Percentiles rank a stretch among this genome's conserved stretches.
Evolutionary conservation across 257 asterid species (phyloP).

Genomic region (Nemophila menziesii): DNA sequence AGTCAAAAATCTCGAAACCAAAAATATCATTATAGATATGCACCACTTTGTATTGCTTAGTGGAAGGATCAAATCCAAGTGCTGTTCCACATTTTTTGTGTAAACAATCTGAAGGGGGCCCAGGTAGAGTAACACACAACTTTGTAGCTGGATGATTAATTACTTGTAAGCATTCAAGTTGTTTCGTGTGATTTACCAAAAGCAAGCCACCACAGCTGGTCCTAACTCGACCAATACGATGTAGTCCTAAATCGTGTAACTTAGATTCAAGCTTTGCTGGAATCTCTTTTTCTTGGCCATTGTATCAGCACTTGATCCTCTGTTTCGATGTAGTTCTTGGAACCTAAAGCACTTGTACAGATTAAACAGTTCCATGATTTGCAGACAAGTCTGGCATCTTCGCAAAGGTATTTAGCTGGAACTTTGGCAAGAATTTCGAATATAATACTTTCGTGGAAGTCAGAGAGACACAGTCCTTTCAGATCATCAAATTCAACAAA

Average conservation of each 20-base stretch:
- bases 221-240: not conserved
- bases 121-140: slow-evolving; percentile 4
- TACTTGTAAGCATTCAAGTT: slow-evolving; percentile 1
- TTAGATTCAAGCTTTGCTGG: slow-evolving; percentile 2
- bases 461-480: not conserved
- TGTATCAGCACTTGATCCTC: slow-evolving; percentile 5
- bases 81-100: slow-evolving; percentile 11
- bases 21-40: slow-evolving; percentile 5
- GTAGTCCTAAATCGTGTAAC: slow-evolving; percentile 3
- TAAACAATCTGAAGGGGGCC: slow-evolving; percentile 2
- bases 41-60: slow-evolving; percentile 11
- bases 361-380: slow-evolving; percentile 9
- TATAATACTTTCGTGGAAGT: slow-evolving; percentile 7
- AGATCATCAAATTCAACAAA: slow-evolving; percentile 2
- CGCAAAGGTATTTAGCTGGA: slow-evolving; percentile 4
- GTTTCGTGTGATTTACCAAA: slow-evolving; percentile 4
- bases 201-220: slow-evolving; percentile 16
- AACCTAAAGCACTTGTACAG: not conserved
- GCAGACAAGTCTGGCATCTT: slow-evolving; percentile 8
- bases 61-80: slow-evolving; percentile 12
- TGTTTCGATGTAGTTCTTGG: slow-evolving; percentile 4
- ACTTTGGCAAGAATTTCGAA: slow-evolving; percentile 12
- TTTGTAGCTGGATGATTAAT: slow-evolving; percentile 5
- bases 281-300: not conserved
- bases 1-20: slow-evolving; percentile 12